phyloP scores from a whole-genome alignment of 441 rosid genomes.

The Aleurites moluccanus region DNA sequence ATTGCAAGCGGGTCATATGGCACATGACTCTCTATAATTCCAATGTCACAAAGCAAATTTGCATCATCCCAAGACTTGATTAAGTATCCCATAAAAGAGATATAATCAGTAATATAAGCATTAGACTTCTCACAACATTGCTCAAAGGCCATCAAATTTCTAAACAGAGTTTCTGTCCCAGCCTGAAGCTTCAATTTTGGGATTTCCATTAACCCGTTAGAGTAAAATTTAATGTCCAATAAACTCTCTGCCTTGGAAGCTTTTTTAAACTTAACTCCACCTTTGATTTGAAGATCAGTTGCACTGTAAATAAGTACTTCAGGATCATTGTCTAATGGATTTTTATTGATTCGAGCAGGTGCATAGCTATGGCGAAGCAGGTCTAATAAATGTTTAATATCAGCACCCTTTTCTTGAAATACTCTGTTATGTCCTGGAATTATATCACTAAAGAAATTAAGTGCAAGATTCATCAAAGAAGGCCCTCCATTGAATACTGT shows the following conservation, averaged over 20 bases:
- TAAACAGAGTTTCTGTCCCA: constrained; percentile 1
- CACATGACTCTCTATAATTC: constrained; percentile 7
- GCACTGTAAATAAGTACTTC: constrained; percentile 5
- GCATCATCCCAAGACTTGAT: constrained; percentile 12
- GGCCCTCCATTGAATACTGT: constrained; percentile 11
- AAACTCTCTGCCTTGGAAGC: constrained; percentile 8
- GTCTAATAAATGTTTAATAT: constrained; percentile 6
- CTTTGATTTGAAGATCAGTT: constrained; percentile 5
- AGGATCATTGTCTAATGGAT: not conserved
- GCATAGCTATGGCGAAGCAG: constrained; percentile 13
- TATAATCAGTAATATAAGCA: constrained; percentile 10
- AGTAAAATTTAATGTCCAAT: constrained; percentile 4
- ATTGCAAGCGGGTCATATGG: not conserved
- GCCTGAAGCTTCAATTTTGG: constrained; percentile 11
- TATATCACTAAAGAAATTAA: constrained; percentile 7
- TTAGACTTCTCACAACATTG: constrained; percentile 9
- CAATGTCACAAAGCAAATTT: not conserved
- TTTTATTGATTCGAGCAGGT: not conserved
- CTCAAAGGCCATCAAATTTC: constrained; percentile 6
- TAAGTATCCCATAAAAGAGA: constrained; percentile 15
- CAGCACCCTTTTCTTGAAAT: constrained; percentile 3
- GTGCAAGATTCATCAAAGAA: constrained; percentile 7
- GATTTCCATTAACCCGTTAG: constrained; percentile 9
- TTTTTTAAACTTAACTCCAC: constrained; percentile 4
- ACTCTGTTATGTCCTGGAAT: constrained; percentile 3